Conservation (phyloP, 2,329 filamentous ascomycete genomes). For the Arthroderma sp. region DNA sequence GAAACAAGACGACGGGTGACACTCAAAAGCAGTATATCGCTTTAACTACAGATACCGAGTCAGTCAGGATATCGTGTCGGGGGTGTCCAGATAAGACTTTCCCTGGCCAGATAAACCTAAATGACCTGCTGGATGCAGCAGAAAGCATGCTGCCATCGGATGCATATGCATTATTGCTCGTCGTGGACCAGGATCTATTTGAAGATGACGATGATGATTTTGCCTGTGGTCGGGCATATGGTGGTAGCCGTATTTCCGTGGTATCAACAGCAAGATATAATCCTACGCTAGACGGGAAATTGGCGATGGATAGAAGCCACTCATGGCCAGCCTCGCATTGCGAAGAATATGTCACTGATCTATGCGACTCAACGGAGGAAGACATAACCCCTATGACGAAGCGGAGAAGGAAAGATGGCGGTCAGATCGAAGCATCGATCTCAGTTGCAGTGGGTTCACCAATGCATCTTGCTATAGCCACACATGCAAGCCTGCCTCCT, state of each 20-base stretch:
- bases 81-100: slow-evolving; percentile 39
- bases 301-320: slow-evolving; percentile 36
- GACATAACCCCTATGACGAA: not conserved
- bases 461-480: slow-evolving; percentile 13
- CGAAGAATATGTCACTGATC: slow-evolving; percentile 27
- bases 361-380: not conserved
- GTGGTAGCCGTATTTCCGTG: slow-evolving; percentile 49
- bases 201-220: slow-evolving; percentile 56
- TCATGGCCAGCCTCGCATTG: slow-evolving; percentile 57
- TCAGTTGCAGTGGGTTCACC: slow-evolving; percentile 6
- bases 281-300: slow-evolving; percentile 37
- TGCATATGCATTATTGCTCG: slow-evolving; percentile 47
- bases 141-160: slow-evolving; percentile 44
- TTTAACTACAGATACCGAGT: slow-evolving; percentile 29
- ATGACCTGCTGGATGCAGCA: slow-evolving; percentile 49
- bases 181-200: slow-evolving; percentile 52
- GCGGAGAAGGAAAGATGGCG: not conserved
- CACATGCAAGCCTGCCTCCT: slow-evolving; percentile 10
- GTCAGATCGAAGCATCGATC: not conserved
- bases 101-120: slow-evolving; percentile 39
- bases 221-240: slow-evolving; percentile 55
- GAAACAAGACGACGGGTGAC: not conserved
- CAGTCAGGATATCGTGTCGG: slow-evolving; percentile 43
- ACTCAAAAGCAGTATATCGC: slow-evolving; percentile 28
- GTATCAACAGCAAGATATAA: slow-evolving; percentile 53